Evolutionary conservation across 2,329 filamentous ascomycete genomes (phyloP).

Genomic region (Fulvia fulva): DNA sequence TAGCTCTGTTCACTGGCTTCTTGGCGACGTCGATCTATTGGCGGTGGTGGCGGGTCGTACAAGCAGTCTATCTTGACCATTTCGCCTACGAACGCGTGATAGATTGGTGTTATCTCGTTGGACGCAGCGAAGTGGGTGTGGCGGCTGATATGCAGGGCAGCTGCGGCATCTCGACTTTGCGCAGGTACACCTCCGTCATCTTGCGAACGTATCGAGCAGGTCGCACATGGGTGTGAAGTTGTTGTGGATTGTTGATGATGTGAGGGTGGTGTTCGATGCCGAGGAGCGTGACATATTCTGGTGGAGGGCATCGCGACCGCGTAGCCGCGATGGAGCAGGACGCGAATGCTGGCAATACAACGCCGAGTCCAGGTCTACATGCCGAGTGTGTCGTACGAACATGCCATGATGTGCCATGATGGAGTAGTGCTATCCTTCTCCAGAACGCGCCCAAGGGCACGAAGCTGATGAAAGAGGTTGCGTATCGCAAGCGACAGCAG

Average conservation of each 20-base stretch:
- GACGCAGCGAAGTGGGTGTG: not conserved
- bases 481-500: not conserved
- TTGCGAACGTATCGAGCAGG: not conserved
- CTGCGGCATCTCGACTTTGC: not conserved
- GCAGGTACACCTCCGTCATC: not conserved
- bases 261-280: not conserved
- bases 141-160: not conserved
- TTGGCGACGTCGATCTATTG: not conserved
- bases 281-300: not conserved
- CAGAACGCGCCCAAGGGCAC: not conserved
- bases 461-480: conserved; percentile 6
- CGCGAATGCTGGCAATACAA: not conserved
- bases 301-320: not conserved
- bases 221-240: not conserved
- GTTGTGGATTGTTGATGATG: not conserved
- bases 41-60: not conserved
- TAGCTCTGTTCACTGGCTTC: not conserved
- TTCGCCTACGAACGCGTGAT: not conserved
- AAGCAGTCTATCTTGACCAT: conserved; percentile 1
- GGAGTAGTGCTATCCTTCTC: not conserved
- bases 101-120: not conserved
- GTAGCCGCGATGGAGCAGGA: not conserved
- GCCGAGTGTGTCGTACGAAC: too few relatives aligned
- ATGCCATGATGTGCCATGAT: not conserved
- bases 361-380: too few relatives aligned